Evolutionary conservation across 2,329 filamentous ascomycete genomes (phyloP).

Genomic region (Aspergillus sp.): DNA sequence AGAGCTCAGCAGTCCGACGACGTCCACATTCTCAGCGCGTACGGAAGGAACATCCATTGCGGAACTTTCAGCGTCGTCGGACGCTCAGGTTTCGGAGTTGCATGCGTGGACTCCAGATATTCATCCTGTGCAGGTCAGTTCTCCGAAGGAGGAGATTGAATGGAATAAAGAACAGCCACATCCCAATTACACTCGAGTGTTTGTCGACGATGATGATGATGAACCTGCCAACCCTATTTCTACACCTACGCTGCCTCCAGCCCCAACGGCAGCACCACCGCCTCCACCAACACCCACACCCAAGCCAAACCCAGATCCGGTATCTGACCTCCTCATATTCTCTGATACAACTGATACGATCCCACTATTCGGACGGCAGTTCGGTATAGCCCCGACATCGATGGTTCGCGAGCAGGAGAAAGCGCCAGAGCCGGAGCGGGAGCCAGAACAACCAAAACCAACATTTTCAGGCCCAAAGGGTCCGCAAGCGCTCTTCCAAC

Average conservation of each 20-base stretch:
- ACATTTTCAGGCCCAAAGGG: background rate
- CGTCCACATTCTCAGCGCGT: background rate
- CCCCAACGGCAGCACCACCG: background rate
- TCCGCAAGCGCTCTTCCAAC: background rate
- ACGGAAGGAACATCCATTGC: background rate
- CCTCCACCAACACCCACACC: background rate
- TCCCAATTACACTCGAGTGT: background rate
- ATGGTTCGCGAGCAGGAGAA: conserved; percentile 8
- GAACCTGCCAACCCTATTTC: background rate
- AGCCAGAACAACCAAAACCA: background rate
- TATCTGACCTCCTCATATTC: conserved; percentile 5
- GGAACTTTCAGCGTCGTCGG: background rate
- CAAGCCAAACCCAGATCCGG: background rate
- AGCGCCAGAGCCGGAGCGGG: background rate
- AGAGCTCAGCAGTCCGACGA: background rate
- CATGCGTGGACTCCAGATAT: background rate
- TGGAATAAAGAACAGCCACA: background rate
- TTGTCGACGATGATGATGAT: background rate
- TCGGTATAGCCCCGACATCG: conserved; percentile 8
- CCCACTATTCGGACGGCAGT: conserved; percentile 9
- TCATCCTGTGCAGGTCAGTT: background rate
- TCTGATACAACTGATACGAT: conserved; percentile 2
- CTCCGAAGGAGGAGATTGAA: background rate
- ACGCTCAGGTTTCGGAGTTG: background rate
- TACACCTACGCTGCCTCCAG: background rate